Base-by-base conservation (phyloP, 352 stramenopile species). In the Globisporangium iwayamae region DNA sequence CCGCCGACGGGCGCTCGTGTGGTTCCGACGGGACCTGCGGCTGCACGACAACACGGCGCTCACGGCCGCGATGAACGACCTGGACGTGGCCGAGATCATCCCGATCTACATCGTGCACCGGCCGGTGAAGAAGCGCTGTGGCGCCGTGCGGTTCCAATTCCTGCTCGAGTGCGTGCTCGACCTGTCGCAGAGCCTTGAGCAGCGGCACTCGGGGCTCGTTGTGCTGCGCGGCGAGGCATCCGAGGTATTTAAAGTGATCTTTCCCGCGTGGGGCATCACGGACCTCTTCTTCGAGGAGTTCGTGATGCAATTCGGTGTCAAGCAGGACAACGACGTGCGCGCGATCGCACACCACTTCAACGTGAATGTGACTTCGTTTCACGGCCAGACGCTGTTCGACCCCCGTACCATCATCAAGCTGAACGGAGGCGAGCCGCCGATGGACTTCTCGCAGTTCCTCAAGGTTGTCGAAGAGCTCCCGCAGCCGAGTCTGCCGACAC, bases 1-100 rank as follows among this genome's bases (percentile, higher is more conserved):
- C 13, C 50, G 39, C 18, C 72, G 76, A n/a, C 72, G 78, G 8
- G 79, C 80, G 4, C 50, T 92, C 18, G 67, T 90, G 32, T 99
- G 96, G 96, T 98, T 99, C 61, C 85, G 96, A 5, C 97, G 98
- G 39, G 93, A 96, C 58, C 71, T 99, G 53, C 76, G 96, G 20
- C 61, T 99, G 25, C 93, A 98, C 73, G 97, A 99, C 80, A 99
- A 99, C 75, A 81, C 94, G 39, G 87, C 89, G 32, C 74, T 99
- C 11, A 58, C 90, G 16, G 80, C 81, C 18, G 89, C 90, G 4
- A 74, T 92, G 57, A 41, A 56, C 3, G 50, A 51, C 1, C 41
- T 28, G 1, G 71, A 73, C 36, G 56, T 72, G 4, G 73, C 79
- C 59, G 66, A 67, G 8, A 59, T 90, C 4, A 62, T 90, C 28